Conservation (phyloP, 2,329 filamentous ascomycete species). For the Davidsoniella eucalypti region DNA sequence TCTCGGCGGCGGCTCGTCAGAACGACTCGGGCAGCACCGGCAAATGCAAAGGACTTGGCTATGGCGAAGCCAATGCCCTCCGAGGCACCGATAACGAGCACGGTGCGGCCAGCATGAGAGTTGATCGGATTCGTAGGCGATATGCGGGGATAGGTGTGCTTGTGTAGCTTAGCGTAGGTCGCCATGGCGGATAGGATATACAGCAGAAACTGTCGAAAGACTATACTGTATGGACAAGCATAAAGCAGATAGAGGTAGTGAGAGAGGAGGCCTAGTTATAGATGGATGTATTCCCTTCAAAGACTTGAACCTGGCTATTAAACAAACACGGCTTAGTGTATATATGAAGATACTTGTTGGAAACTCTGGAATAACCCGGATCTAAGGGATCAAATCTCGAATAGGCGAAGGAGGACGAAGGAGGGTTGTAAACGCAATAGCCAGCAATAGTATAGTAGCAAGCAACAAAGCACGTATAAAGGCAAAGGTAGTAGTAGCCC, state of each 20-base stretch:
- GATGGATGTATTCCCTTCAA: too few species aligned
- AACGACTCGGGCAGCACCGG: conserved; percentile 23
- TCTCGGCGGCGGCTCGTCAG: conserved; percentile 23
- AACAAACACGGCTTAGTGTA: not conserved
- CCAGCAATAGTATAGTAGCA: too few species aligned
- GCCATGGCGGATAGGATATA: not conserved
- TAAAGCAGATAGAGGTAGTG: too few species aligned
- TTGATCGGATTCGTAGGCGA: conserved; percentile 22
- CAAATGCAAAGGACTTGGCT: conserved; percentile 36
- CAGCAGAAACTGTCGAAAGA: too few species aligned
- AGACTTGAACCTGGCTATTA: too few species aligned
- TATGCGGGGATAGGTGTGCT: conserved; percentile 23
- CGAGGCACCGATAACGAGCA: conserved; percentile 51
- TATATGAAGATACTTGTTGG: not conserved
- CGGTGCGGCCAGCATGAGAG: conserved; percentile 29
- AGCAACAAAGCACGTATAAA: too few species aligned
- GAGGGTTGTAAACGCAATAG: too few species aligned
- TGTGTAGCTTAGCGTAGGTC: conserved; percentile 16
- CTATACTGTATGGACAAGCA: not conserved
- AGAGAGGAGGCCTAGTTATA: too few species aligned
- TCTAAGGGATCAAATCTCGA: too few species aligned
- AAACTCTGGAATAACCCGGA: too few species aligned
- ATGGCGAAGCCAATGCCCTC: conserved; percentile 49
- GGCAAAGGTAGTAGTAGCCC: too few species aligned
- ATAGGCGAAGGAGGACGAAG: too few species aligned